Evolutionary conservation across 148 eudicot genomes (phyloP).

Genomic region (Rhododendron mucronatum): DNA sequence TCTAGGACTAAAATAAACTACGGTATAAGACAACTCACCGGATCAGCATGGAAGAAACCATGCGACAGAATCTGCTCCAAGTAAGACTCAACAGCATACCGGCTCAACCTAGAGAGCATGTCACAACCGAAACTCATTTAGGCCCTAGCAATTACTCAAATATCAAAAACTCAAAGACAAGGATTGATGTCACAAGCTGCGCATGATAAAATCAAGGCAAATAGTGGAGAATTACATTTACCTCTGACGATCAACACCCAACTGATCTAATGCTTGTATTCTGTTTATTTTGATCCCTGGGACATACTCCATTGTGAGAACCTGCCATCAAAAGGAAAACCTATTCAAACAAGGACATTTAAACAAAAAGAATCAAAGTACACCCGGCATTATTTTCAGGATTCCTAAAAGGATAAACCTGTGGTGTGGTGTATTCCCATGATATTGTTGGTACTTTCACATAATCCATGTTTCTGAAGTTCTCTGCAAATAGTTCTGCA

Average conservation of each 20-base stretch:
- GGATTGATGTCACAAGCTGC: background rate
- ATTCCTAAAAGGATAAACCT: conserved; percentile 45
- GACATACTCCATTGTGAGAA: conserved; percentile 96
- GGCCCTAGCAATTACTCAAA: background rate
- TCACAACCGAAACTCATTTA: conserved; percentile 1
- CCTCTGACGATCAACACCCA: conserved; percentile 97
- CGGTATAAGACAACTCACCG: conserved; percentile 48
- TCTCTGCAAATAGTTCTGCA: conserved; percentile 85
- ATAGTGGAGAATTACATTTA: conserved; percentile 19
- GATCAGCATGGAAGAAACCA: conserved; percentile 98
- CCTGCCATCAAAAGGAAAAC: conserved; percentile 38
- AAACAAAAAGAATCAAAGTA: conserved; percentile 3
- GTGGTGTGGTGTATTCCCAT: conserved; percentile 98
- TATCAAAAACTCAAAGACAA: conserved; percentile 5
- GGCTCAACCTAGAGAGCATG: conserved; percentile 59
- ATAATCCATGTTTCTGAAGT: conserved; percentile 78
- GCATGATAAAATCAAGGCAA: background rate
- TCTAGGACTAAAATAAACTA: background rate
- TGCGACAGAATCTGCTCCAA: conserved; percentile 89
- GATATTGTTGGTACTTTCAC: conserved; percentile 81
- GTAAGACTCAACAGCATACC: conserved; percentile 97
- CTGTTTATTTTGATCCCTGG: conserved; percentile 99
- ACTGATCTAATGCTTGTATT: conserved; percentile 84
- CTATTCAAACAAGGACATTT: conserved; percentile 19
- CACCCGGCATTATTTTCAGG: background rate